Conservation (phyloP, 768 basidiomycete genomes). For the Scleroderma bovista region DNA sequence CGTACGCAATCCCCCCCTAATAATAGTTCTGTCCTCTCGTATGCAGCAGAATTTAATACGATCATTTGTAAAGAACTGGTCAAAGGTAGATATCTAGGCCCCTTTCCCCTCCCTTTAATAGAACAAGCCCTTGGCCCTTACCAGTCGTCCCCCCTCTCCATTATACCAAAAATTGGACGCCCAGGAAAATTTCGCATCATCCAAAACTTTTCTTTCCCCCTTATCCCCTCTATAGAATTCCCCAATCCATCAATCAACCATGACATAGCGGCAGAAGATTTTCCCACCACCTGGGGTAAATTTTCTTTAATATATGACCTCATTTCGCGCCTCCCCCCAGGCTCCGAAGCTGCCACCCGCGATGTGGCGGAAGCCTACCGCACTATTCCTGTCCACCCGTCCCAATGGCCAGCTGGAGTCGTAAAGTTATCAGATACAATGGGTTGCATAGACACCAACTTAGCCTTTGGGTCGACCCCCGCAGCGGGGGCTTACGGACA, state of each 20-base stretch:
- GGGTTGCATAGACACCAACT: too few relatives aligned
- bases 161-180: slow-evolving; percentile 34
- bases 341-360: too few relatives aligned
- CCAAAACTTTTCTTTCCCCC: slow-evolving; percentile 35
- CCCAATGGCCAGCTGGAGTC: slow-evolving; percentile 26
- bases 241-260: slow-evolving; percentile 27
- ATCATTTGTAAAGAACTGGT: background rate
- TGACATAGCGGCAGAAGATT: slow-evolving; percentile 25
- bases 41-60: too few relatives aligned
- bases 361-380: slow-evolving; percentile 33
- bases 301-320: too few relatives aligned
- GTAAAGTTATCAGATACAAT: too few relatives aligned
- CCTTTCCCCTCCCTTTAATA: background rate
- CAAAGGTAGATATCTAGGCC: slow-evolving; percentile 12
- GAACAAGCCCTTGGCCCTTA: too few relatives aligned
- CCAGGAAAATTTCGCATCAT: slow-evolving; percentile 28
- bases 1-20: too few relatives aligned
- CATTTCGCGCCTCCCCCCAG: too few relatives aligned
- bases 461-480: too few relatives aligned
- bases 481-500: too few relatives aligned
- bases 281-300: slow-evolving; percentile 42
- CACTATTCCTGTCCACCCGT: slow-evolving; percentile 1
- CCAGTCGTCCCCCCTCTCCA: slow-evolving; percentile 10
- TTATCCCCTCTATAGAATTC: background rate
- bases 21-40: background rate